A percentile compares a stretch with the other conserved stretches of the same genome.
Conservation (phyloP, 108 stramenopile species). For the Cyclotella atomus region DNA sequence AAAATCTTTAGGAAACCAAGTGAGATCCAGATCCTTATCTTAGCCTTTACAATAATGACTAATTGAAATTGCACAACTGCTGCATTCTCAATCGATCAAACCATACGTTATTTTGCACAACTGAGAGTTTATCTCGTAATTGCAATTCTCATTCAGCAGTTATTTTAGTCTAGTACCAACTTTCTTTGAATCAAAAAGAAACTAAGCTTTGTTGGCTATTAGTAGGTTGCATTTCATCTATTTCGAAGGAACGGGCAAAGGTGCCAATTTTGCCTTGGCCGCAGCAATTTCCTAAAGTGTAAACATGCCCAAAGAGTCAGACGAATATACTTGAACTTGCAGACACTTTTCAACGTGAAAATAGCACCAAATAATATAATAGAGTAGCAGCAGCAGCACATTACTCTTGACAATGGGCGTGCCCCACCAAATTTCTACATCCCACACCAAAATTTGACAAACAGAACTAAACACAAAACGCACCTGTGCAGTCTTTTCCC, state of each 20-base stretch:
- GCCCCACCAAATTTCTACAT: neutral
- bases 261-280: conserved; percentile 43
- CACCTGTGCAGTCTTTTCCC: conserved; percentile 48
- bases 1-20: no score
- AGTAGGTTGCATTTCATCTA: neutral
- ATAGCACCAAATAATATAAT: neutral
- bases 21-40: no score
- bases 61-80: no score
- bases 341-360: neutral
- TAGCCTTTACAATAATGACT: no score
- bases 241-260: conserved; percentile 23
- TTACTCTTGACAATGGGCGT: neutral
- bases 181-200: neutral
- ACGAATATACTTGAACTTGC: neutral
- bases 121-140: no score
- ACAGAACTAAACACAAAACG: neutral
- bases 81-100: no score
- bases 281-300: conserved; percentile 37
- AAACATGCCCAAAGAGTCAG: neutral
- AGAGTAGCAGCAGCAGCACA: neutral
- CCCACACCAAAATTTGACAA: neutral
- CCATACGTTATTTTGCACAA: no score
- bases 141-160: no score
- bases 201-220: neutral
- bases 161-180: neutral